Percentiles rank a stretch among this genome's conserved stretches.
Conservation (phyloP, 345 rosid genomes). For the Moringa oleifera region DNA sequence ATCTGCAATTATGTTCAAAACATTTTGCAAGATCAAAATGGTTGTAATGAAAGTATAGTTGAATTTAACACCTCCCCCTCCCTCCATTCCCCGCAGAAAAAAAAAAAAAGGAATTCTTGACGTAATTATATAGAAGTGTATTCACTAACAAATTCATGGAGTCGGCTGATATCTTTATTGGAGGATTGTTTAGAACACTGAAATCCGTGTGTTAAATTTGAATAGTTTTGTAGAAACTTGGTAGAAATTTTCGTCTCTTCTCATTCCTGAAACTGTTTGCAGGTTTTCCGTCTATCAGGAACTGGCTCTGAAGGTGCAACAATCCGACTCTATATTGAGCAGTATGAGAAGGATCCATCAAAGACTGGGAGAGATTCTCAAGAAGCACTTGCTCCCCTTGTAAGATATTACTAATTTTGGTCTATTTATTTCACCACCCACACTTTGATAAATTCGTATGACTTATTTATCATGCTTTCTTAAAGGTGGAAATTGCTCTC, state of each 20-base stretch:
- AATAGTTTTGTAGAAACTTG: background rate
- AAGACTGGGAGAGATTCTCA: constrained; percentile 85
- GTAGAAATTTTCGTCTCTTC: background rate
- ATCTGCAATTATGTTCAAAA: background rate
- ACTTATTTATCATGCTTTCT: background rate
- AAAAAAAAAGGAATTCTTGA: no score
- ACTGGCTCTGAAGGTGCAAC: constrained; percentile 99
- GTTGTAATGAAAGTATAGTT: background rate
- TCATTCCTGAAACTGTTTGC: constrained; percentile 10
- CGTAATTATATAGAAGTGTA: no score
- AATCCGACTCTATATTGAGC: constrained; percentile 93
- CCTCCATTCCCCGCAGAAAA: no score
- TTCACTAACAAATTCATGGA: no score
- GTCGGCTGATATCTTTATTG: background rate
- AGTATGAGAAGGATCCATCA: constrained; percentile 88
- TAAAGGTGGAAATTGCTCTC: constrained; percentile 84
- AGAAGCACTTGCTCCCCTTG: constrained; percentile 90
- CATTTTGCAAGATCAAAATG: background rate
- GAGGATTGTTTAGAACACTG: background rate
- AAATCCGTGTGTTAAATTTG: background rate
- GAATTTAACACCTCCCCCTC: no score
- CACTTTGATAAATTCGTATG: background rate
- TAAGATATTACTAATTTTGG: constrained; percentile 26
- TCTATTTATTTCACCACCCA: background rate
- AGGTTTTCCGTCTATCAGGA: constrained; percentile 98